Evolutionary conservation across 106 monocot species (phyloP).

Genomic region (Allium sativum): DNA sequence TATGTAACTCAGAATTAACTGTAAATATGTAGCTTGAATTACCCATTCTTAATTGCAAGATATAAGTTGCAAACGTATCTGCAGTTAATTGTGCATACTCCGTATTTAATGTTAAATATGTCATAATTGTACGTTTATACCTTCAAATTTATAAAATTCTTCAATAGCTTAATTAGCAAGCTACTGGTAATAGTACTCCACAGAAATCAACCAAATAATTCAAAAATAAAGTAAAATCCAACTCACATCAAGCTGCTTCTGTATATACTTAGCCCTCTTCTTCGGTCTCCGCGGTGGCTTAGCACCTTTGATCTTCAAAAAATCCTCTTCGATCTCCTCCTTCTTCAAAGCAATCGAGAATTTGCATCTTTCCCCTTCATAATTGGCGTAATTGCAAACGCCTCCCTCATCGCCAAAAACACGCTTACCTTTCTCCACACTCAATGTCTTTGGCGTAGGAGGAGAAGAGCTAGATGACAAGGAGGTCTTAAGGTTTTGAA

Average conservation of each 20-base stretch:
- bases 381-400: not conserved
- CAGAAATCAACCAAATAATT: no score
- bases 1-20: no score
- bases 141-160: no score
- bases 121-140: no score
- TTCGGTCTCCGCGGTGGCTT: slow-evolving; percentile 66
- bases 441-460: not conserved
- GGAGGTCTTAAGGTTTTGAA: not conserved
- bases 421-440: slow-evolving; percentile 1
- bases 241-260: slow-evolving; percentile 24
- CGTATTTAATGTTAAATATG: no score
- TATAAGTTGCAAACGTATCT: no score
- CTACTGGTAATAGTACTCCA: no score
- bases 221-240: no score
- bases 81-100: no score
- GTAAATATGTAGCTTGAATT: no score
- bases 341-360: slow-evolving; percentile 47
- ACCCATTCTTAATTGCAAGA: no score
- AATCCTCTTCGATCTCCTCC: slow-evolving; percentile 77
- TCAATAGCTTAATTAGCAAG: no score
- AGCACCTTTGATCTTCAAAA: slow-evolving; percentile 53
- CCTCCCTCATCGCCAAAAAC: not conserved
- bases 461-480: slow-evolving; percentile 1
- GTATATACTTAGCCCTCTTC: slow-evolving; percentile 50
- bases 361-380: slow-evolving; percentile 39